phyloP scores from a whole-genome alignment of 768 basidiomycete species.

The Hortiboletus campestris region DNA sequence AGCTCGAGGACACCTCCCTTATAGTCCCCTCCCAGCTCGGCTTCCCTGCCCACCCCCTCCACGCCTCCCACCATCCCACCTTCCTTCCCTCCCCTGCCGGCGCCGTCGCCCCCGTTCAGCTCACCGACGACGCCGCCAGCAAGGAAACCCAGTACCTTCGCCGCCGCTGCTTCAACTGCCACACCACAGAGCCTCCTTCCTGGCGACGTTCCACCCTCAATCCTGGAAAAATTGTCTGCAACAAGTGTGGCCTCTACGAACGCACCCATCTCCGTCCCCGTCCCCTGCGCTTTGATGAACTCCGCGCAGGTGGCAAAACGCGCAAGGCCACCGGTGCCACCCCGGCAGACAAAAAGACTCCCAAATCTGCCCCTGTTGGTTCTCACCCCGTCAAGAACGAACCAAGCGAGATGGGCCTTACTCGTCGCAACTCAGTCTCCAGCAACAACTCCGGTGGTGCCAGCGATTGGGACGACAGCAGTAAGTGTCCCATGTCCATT shows the following conservation, averaged over 20 bases:
- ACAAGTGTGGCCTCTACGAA: slow-evolving; percentile 91
- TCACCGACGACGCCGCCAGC: slow-evolving; percentile 86
- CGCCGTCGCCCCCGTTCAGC: slow-evolving; percentile 60
- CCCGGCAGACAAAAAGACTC: slow-evolving; percentile 31
- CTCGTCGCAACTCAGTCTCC: slow-evolving; percentile 63
- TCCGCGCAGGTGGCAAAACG: slow-evolving; percentile 83
- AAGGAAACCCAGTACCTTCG: slow-evolving; percentile 92
- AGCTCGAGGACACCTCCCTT: slow-evolving; percentile 61
- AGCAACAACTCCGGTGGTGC: slow-evolving; percentile 46
- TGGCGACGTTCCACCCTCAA: slow-evolving; percentile 89
- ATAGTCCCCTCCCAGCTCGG: slow-evolving; percentile 61
- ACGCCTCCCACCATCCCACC: slow-evolving; percentile 37
- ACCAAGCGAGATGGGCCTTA: slow-evolving; percentile 48
- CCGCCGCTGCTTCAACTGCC: slow-evolving; percentile 86
- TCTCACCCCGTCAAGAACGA: slow-evolving; percentile 61
- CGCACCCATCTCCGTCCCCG: slow-evolving; percentile 83
- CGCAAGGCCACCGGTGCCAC: slow-evolving; percentile 43
- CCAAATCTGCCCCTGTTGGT: slow-evolving; percentile 37
- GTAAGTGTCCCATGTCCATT: slow-evolving; percentile 40
- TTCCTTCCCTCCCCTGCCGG: slow-evolving; percentile 44
- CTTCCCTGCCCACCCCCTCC: slow-evolving; percentile 29
- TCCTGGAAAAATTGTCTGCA: slow-evolving; percentile 91
- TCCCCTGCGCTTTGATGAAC: slow-evolving; percentile 83
- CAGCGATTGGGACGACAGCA: slow-evolving; percentile 82
- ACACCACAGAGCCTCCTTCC: slow-evolving; percentile 85